These are phyloP conservation scores for Cyclotella cryptica DNA, from an alignment of 108 stramenopile species.

Conservation along the genomic window DNA sequence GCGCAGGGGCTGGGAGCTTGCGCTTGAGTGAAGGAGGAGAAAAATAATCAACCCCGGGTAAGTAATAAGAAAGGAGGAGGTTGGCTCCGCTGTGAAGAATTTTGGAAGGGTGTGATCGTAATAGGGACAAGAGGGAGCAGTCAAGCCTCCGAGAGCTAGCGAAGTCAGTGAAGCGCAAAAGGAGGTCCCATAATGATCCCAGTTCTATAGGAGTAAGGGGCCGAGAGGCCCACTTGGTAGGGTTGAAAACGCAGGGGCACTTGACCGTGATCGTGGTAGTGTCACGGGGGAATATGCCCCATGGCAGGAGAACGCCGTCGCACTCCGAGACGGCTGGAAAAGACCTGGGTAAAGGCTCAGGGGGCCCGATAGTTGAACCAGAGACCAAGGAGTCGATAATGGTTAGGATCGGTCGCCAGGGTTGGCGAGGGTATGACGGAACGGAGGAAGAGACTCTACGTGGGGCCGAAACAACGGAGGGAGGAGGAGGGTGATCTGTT, in stretches of 20 bases:
- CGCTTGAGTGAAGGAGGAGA: too few species aligned
- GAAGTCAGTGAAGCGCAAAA: neutral
- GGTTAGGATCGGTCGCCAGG: neutral
- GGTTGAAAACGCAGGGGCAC: neutral
- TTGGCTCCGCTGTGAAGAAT: neutral
- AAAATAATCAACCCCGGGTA: neutral
- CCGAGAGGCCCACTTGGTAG: neutral
- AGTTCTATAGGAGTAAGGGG: neutral
- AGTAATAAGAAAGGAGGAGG: neutral
- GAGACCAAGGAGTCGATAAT: neutral
- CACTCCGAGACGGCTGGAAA: neutral
- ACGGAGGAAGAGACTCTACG: neutral
- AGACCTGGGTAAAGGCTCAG: neutral
- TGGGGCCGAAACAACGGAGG: too few species aligned
- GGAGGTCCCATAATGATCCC: neutral
- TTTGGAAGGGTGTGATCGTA: neutral
- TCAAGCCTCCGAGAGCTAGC: neutral
- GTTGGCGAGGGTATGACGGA: neutral
- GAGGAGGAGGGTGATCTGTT: neutral
- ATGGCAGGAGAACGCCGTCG: neutral
- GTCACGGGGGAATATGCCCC: neutral
- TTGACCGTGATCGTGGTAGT: neutral
- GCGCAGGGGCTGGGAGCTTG: too few species aligned
- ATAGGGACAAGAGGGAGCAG: neutral
- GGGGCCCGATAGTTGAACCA: neutral